Evolutionary conservation across 768 basidiomycete genomes (phyloP).

Genomic region (Cantharellus anzutake): DNA sequence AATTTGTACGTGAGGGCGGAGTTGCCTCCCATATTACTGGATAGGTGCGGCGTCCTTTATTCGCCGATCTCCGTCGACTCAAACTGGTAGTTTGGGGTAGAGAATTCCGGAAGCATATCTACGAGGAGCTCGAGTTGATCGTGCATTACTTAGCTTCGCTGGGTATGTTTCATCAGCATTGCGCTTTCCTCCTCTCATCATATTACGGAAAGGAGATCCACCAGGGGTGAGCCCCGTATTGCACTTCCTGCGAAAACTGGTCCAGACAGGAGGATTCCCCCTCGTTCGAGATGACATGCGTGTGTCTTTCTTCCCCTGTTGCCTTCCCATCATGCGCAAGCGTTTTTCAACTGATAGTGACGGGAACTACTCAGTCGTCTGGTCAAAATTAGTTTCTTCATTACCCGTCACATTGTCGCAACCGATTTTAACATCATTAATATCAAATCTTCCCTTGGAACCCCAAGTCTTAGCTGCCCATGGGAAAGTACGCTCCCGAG

Average conservation of each 20-base stretch:
- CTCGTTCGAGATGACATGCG: constrained; percentile 31
- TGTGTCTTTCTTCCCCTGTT: constrained; percentile 46
- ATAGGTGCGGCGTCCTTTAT: not conserved
- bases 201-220: not conserved
- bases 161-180: constrained; percentile 22
- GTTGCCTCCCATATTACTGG: not conserved
- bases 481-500: constrained; percentile 20
- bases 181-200: not conserved
- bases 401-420: constrained; percentile 37
- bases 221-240: constrained; percentile 22
- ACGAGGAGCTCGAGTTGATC: constrained; percentile 32
- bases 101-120: constrained; percentile 29
- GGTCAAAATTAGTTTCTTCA: constrained; percentile 28
- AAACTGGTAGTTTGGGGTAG: not conserved
- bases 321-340: constrained; percentile 29
- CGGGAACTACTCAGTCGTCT: constrained; percentile 20
- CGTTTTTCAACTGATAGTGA: constrained; percentile 14
- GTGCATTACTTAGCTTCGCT: constrained; percentile 19
- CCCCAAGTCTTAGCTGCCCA: constrained; percentile 16
- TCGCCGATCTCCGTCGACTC: not conserved
- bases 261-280: constrained; percentile 49
- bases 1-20: not conserved
- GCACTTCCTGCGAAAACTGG: constrained; percentile 45
- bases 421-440: constrained; percentile 38
- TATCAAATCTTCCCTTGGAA: constrained; percentile 26